A percentile compares a stretch with the other conserved stretches of the same genome.
Evolutionary conservation across 164 flowering plant species (phyloP).

Genomic region (Umbilicus rupestris): DNA sequence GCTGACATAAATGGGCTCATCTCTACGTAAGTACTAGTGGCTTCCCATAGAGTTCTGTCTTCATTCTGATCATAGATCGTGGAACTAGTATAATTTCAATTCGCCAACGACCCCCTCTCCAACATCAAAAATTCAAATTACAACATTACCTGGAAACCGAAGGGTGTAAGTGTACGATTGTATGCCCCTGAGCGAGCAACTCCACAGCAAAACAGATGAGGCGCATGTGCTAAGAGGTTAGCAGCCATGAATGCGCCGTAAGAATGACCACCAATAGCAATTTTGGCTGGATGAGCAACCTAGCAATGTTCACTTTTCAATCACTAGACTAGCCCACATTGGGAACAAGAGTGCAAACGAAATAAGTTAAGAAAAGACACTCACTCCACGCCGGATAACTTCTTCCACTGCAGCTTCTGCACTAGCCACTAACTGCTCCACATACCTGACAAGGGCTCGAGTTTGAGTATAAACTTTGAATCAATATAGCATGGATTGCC

Average conservation of each 20-base stretch:
- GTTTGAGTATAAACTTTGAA: background rate
- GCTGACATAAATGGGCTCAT: slow-evolving; percentile 99
- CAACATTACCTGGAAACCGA: slow-evolving; percentile 81
- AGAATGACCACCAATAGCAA: slow-evolving; percentile 97
- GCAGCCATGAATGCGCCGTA: slow-evolving; percentile 99
- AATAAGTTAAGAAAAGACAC: slow-evolving; percentile 14
- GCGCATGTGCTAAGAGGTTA: slow-evolving; percentile 94
- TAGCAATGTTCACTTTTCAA: slow-evolving; percentile 16
- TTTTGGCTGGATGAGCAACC: slow-evolving; percentile 95
- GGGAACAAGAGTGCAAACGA: background rate
- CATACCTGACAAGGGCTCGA: slow-evolving; percentile 43
- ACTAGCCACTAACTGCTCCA: slow-evolving; percentile 88
- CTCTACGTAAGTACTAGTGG: slow-evolving; percentile 71
- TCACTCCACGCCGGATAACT: slow-evolving; percentile 81
- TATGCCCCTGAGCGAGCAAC: slow-evolving; percentile 98
- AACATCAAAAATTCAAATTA: background rate
- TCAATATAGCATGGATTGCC: background rate
- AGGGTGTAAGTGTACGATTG: slow-evolving; percentile 96
- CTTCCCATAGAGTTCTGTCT: slow-evolving; percentile 97
- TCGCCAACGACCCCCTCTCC: background rate
- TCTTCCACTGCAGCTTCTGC: slow-evolving; percentile 99
- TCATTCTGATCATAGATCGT: slow-evolving; percentile 51
- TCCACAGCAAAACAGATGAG: slow-evolving; percentile 95
- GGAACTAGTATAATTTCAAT: background rate
- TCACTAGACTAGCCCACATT: background rate